Percentiles rank a stretch among this genome's conserved stretches.
phyloP scores from a whole-genome alignment of 2,329 filamentous ascomycete species.

The Leptographium flavum region DNA sequence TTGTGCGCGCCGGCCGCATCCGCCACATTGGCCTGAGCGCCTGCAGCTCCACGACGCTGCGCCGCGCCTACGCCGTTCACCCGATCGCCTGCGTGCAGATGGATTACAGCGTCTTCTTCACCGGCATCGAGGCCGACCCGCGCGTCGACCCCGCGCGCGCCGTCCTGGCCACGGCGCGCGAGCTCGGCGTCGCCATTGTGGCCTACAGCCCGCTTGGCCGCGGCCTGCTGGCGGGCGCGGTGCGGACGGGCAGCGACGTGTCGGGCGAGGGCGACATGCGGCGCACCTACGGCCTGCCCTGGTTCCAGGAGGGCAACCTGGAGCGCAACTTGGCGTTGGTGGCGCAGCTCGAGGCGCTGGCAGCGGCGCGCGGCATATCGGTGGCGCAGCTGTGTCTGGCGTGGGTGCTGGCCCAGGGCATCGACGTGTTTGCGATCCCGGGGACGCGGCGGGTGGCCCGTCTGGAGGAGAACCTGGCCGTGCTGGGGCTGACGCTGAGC shows the following conservation, averaged over 20 bases:
- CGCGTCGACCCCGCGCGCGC: constrained; percentile 9
- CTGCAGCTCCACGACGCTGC: constrained; percentile 26
- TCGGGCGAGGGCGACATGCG: neutral
- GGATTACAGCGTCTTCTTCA: constrained; percentile 34
- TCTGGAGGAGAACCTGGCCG: constrained; percentile 13
- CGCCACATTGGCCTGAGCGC: constrained; percentile 32
- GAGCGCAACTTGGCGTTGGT: constrained; percentile 3
- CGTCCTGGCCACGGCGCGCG: constrained; percentile 24
- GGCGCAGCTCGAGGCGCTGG: neutral
- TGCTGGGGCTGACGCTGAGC: constrained; percentile 5
- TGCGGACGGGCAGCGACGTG: constrained; percentile 20
- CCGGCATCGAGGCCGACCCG: constrained; percentile 26
- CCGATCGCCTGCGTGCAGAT: constrained; percentile 33
- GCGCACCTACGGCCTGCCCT: neutral
- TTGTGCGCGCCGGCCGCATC: constrained; percentile 22
- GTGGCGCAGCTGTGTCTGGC: constrained; percentile 3
- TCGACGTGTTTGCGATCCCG: constrained; percentile 6
- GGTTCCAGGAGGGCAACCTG: constrained; percentile 4
- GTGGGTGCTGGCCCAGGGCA: constrained; percentile 5
- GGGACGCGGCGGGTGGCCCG: constrained; percentile 7
- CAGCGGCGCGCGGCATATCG: neutral
- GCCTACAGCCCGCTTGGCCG: constrained; percentile 46
- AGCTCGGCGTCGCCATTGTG: constrained; percentile 36
- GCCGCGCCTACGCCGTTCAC: constrained; percentile 31
- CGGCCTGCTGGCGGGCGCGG: constrained; percentile 38